These are phyloP conservation scores for Pseudogymnoascus sp. DNA, from an alignment of 2,329 filamentous ascomycete species.

Conservation along the genomic window DNA sequence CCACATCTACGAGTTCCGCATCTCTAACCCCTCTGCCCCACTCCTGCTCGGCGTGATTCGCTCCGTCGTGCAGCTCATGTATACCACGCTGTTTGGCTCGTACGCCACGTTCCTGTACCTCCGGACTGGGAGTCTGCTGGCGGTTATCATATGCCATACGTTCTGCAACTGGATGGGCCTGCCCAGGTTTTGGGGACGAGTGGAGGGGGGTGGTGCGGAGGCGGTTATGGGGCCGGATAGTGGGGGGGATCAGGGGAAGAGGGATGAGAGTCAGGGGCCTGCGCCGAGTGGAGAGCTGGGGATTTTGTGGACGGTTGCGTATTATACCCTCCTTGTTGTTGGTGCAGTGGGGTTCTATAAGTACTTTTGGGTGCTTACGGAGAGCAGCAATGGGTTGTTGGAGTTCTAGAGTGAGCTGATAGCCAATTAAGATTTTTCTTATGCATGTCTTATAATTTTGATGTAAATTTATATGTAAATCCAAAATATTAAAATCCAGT, in stretches of 20 bases:
- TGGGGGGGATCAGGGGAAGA: conserved; percentile 31
- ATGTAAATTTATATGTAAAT: not conserved
- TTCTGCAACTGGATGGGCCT: conserved; percentile 94
- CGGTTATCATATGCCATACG: conserved; percentile 68
- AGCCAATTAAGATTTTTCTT: not conserved
- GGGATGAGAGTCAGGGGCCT: conserved; percentile 30
- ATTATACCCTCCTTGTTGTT: conserved; percentile 68
- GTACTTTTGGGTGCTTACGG: conserved; percentile 65
- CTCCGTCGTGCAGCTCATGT: conserved; percentile 76
- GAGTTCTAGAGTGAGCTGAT: conserved; percentile 15
- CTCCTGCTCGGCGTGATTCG: conserved; percentile 57
- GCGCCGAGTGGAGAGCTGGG: conserved; percentile 27
- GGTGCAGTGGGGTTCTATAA: conserved; percentile 68
- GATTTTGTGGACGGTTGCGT: conserved; percentile 63
- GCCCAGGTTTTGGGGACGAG: conserved; percentile 74
- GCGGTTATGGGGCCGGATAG: conserved; percentile 21
- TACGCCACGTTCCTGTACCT: conserved; percentile 87
- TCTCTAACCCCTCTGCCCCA: conserved; percentile 68
- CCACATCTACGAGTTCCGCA: conserved; percentile 89
- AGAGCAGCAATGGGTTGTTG: conserved; percentile 47
- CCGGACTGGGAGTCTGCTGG: conserved; percentile 72
- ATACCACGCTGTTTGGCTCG: conserved; percentile 89
- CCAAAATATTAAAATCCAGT: not conserved
- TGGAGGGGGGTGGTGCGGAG: conserved; percentile 43
- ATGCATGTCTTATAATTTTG: not conserved